phyloP scores from a whole-genome alignment of 2,329 filamentous ascomycete genomes.

The Talaromyces albobiverticillius region DNA sequence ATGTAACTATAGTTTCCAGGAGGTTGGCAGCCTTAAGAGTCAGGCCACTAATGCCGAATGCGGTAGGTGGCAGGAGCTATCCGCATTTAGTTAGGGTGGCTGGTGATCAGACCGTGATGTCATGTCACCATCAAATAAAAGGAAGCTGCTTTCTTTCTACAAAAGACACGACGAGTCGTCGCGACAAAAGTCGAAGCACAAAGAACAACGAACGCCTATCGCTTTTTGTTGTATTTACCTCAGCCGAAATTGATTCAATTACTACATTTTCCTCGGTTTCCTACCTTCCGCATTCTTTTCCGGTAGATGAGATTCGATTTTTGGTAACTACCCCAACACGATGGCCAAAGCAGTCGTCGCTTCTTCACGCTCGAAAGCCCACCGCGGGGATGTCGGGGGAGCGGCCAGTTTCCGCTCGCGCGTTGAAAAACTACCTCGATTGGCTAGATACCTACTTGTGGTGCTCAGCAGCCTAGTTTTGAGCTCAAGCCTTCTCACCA shows the following conservation, averaged over 20 bases:
- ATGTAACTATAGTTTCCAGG: no score
- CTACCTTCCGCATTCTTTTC: neutral
- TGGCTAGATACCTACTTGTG: conserved; percentile 44
- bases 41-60: neutral
- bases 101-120: no score
- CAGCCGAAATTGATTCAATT: neutral
- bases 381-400: neutral
- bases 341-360: neutral
- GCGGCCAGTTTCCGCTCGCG: neutral
- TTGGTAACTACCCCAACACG: neutral
- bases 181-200: neutral
- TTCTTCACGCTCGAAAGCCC: neutral
- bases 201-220: neutral
- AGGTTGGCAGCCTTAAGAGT: no score
- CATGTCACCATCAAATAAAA: conserved; percentile 31
- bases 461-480: conserved; percentile 58
- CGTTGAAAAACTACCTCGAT: conserved; percentile 22
- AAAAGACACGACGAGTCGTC: neutral
- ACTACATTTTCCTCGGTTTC: neutral
- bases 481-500: conserved; percentile 62
- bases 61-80: neutral
- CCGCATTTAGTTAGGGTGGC: conserved; percentile 1
- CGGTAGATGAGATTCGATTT: neutral
- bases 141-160: conserved; percentile 1
- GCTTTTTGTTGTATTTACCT: neutral